Percentiles rank a stretch among this genome's conserved stretches.
Conservation (phyloP, 2,329 filamentous ascomycete species). For the Pseudocercospora musae region DNA sequence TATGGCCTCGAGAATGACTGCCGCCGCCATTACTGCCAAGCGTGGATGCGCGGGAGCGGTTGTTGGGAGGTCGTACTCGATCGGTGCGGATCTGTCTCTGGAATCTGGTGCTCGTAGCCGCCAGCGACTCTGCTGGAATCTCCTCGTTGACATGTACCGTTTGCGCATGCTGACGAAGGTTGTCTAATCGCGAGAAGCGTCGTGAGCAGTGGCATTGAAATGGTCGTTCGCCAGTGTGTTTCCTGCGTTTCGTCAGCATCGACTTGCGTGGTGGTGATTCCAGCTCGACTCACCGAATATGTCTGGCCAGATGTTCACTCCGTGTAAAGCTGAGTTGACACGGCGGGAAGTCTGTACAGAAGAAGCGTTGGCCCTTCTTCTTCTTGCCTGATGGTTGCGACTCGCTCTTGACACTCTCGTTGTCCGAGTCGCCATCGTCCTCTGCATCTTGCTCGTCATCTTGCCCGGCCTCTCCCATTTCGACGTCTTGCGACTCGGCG, state of each 20-base stretch:
- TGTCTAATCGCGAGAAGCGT: slow-evolving; percentile 90
- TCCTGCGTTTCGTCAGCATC: slow-evolving; percentile 53
- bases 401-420: slow-evolving; percentile 49
- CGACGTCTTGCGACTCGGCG: slow-evolving; percentile 67
- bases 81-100: slow-evolving; percentile 90
- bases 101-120: slow-evolving; percentile 86
- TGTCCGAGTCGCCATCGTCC: slow-evolving; percentile 52
- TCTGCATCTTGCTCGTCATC: slow-evolving; percentile 72
- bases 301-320: slow-evolving; percentile 90
- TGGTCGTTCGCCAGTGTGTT: slow-evolving; percentile 94
- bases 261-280: neutral
- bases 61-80: slow-evolving; percentile 69
- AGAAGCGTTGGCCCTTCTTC: slow-evolving; percentile 95
- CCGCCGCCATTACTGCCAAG: slow-evolving; percentile 61
- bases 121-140: slow-evolving; percentile 88
- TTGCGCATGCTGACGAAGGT: slow-evolving; percentile 92
- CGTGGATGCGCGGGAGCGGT: slow-evolving; percentile 73
- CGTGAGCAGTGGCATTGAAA: slow-evolving; percentile 95
- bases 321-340: slow-evolving; percentile 93
- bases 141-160: slow-evolving; percentile 98
- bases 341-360: slow-evolving; percentile 90
- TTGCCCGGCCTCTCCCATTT: slow-evolving; percentile 66
- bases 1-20: slow-evolving; percentile 72
- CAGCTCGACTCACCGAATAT: slow-evolving; percentile 69
- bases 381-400: slow-evolving; percentile 83